Evolutionary conservation across 805 yeast genomes (phyloP), one percentile per base, ranked within the genome.

Genomic region (Tetrapisispora taiwanensis): DNA sequence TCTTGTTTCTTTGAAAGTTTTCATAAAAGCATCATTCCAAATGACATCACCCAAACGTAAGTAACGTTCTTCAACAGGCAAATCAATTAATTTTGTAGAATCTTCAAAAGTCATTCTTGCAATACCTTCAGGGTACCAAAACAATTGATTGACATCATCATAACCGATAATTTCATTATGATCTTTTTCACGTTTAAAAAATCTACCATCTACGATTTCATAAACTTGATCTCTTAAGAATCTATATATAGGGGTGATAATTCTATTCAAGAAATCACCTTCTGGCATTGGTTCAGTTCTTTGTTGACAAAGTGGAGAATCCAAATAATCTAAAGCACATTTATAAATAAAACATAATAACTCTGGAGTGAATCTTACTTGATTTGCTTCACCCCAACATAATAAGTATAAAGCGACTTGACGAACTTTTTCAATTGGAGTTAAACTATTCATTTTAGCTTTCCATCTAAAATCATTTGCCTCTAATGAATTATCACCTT

Each of bases 91-190:
- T 64, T 95, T 81, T 17, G 95, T 74, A 52, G 95, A 95, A 63
- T 92, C 97, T 62, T 84, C 92, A 58, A 90, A 77, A 41, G 82
- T 76, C 56, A 92, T 89, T 68, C 92, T 82, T 48, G 94, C 81
- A 52, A 92, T 84, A 75, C 98, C 99, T 70, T 94, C 97, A 39
- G 97, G 97, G 69, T 94, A 92, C 99, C 99, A 92, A 71, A 94
- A 92, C 56, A 92, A 75, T 74, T 92, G 99, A 68, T 92, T 92
- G 48, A 92, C 95, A 73, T 92, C 99, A 72, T 92, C 99, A 66
- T 92, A 92, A 66, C 98, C 94, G 58, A 84, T 75, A 51, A 84
- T 71, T 52, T 78, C 71, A 68, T 81, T 81, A 67, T 84, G 95
- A 64, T 84, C 95, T 61, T 71, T 79, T 71, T 84, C 92, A 70